Conservation (phyloP, 495 filamentous ascomycete species). For the Staphylotrichum tortipilum region DNA sequence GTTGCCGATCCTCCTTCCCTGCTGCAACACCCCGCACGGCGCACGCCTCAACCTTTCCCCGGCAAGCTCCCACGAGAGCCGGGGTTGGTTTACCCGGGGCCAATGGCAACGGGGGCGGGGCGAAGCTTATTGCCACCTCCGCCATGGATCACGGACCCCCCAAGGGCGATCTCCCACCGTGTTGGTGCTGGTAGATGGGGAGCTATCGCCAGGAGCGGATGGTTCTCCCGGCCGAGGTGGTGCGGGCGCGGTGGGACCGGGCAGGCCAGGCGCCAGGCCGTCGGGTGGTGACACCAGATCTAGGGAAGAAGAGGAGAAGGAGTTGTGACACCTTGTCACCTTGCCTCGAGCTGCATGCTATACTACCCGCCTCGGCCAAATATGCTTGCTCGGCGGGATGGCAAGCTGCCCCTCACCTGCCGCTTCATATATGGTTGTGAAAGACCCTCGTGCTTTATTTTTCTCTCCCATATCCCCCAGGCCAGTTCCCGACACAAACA, state of each 20-base stretch:
- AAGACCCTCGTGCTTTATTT: no score
- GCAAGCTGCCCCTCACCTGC: no score
- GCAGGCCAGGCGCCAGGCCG: no score
- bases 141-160: no score
- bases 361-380: no score
- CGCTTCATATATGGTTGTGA: no score
- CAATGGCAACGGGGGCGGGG: not conserved
- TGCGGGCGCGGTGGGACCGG: not conserved
- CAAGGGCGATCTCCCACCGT: no score
- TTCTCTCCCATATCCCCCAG: not conserved
- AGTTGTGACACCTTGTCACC: not conserved
- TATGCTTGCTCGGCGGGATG: no score
- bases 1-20: not conserved
- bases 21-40: constrained; percentile 6
- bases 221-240: not conserved
- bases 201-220: not conserved
- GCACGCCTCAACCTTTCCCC: not conserved
- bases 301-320: no score
- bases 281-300: not conserved
- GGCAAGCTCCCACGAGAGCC: not conserved
- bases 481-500: no score
- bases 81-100: constrained; percentile 4
- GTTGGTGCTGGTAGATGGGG: not conserved
- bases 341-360: not conserved
- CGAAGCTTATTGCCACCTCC: not conserved